phyloP scores from a whole-genome alignment of 2,329 filamentous ascomycete species.

The Microdochium bolleyi region DNA sequence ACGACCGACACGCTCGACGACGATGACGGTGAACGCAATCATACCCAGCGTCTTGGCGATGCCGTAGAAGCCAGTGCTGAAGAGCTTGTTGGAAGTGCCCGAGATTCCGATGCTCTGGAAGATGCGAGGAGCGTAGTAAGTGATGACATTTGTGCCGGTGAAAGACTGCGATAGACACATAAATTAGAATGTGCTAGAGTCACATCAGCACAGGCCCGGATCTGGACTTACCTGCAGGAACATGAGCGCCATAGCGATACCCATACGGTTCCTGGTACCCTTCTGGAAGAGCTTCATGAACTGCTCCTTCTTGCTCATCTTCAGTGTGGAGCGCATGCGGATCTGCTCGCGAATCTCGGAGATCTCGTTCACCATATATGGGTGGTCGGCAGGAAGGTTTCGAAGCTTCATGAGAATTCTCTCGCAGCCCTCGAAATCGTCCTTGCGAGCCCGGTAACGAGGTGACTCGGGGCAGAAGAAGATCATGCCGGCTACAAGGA shows the following conservation, averaged over 20 bases:
- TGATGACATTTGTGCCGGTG: conserved; percentile 52
- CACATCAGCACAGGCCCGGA: conserved; percentile 35
- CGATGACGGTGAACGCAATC: conserved; percentile 30
- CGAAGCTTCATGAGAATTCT: conserved; percentile 35
- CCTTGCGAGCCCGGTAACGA: conserved; percentile 24
- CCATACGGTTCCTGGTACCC: conserved; percentile 32
- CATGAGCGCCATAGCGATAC: conserved; percentile 47
- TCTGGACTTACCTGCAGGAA: conserved; percentile 43
- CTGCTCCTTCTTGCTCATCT: conserved; percentile 17
- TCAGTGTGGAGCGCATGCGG: conserved; percentile 21
- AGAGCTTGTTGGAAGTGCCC: conserved; percentile 22
- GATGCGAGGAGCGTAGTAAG: conserved; percentile 40
- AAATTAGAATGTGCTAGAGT: conserved; percentile 35
- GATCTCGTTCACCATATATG: conserved; percentile 46
- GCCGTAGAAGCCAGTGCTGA: conserved; percentile 32
- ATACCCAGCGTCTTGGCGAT: conserved; percentile 27
- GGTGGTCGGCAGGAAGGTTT: conserved; percentile 38
- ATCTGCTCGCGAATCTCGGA: conserved; percentile 50
- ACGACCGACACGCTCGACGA: conserved; percentile 39
- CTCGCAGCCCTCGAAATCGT: conserved; percentile 28
- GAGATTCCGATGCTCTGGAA: conserved; percentile 27
- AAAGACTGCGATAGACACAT: conserved; percentile 17
- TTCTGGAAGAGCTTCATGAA: conserved; percentile 25
- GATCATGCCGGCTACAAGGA: conserved; percentile 23
- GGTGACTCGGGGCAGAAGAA: conserved; percentile 26